A percentile compares a stretch with the other conserved stretches of the same genome.
Conservation (phyloP, 2,329 filamentous ascomycete genomes). For the Stagonosporopsis rhizophila region DNA sequence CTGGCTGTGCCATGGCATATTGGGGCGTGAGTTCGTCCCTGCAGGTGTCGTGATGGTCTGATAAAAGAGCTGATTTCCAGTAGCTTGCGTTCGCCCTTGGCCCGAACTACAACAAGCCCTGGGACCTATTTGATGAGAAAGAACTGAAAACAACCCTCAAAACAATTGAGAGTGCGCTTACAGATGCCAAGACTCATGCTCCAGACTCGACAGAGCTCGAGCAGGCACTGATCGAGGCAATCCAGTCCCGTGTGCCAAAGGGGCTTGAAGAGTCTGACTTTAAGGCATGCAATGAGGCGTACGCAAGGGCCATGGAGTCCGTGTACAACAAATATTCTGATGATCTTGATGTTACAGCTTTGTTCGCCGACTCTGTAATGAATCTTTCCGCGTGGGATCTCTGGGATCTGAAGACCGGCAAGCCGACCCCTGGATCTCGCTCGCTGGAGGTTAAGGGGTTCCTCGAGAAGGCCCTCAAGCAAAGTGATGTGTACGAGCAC, state of each 20-base stretch:
- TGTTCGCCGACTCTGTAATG: slow-evolving; percentile 72
- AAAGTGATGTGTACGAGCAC: slow-evolving; percentile 61
- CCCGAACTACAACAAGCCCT: slow-evolving; percentile 82
- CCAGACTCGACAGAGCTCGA: slow-evolving; percentile 60
- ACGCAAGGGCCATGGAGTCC: slow-evolving; percentile 66
- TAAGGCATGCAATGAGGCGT: slow-evolving; percentile 63
- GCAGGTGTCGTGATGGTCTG: background rate
- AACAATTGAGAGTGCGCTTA: slow-evolving; percentile 56
- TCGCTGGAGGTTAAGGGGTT: slow-evolving; percentile 66
- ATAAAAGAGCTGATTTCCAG: slow-evolving; percentile 45
- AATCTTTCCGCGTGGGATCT: slow-evolving; percentile 70
- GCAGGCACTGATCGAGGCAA: slow-evolving; percentile 67
- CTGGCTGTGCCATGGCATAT: slow-evolving; percentile 66
- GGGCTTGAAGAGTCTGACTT: slow-evolving; percentile 52
- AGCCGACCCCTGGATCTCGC: slow-evolving; percentile 61
- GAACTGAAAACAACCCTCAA: slow-evolving; percentile 63
- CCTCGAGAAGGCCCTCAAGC: slow-evolving; percentile 65
- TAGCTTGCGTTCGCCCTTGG: slow-evolving; percentile 69
- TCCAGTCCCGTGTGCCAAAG: slow-evolving; percentile 57
- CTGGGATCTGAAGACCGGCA: slow-evolving; percentile 67
- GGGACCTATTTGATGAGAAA: slow-evolving; percentile 70
- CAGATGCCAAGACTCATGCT: slow-evolving; percentile 53
- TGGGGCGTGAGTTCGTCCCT: slow-evolving; percentile 62
- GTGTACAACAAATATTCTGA: slow-evolving; percentile 62
- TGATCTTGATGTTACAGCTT: slow-evolving; percentile 68